Evolutionary conservation across 2,329 filamentous ascomycete species (phyloP).

Genomic region (Hymenoscyphus albidus): DNA sequence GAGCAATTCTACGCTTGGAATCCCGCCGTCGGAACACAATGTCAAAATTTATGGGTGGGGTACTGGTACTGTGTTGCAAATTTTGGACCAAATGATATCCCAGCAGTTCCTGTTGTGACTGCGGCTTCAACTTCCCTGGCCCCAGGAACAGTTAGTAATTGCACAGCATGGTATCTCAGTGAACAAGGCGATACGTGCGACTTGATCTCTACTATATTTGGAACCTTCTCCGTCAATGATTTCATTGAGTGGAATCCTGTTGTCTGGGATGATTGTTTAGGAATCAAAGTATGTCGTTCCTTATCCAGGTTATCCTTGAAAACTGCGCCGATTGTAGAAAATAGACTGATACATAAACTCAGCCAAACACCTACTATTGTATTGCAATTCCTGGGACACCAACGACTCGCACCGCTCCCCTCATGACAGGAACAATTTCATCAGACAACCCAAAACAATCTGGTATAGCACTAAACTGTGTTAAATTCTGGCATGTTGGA

Average conservation of each 20-base stretch:
- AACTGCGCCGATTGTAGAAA: background rate
- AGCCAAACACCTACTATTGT: background rate
- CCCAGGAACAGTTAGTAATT: background rate
- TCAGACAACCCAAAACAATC: background rate
- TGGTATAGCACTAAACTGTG: background rate
- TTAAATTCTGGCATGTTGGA: background rate
- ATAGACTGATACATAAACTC: background rate
- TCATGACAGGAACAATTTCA: background rate
- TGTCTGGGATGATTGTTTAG: background rate
- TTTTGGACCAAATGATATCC: background rate
- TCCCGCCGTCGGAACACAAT: background rate
- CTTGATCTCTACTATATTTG: background rate
- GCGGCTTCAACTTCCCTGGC: background rate
- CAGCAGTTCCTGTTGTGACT: background rate
- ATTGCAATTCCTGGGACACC: background rate
- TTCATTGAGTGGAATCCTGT: background rate
- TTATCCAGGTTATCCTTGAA: background rate
- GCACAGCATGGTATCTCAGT: background rate
- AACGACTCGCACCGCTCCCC: background rate
- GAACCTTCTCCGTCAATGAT: background rate
- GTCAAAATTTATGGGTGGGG: background rate
- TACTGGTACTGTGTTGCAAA: background rate
- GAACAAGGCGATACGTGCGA: background rate
- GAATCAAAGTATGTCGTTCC: background rate
- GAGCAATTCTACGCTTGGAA: no score